Base-by-base conservation (phyloP, 768 basidiomycete genomes). In the Lactifluus rugatus region DNA sequence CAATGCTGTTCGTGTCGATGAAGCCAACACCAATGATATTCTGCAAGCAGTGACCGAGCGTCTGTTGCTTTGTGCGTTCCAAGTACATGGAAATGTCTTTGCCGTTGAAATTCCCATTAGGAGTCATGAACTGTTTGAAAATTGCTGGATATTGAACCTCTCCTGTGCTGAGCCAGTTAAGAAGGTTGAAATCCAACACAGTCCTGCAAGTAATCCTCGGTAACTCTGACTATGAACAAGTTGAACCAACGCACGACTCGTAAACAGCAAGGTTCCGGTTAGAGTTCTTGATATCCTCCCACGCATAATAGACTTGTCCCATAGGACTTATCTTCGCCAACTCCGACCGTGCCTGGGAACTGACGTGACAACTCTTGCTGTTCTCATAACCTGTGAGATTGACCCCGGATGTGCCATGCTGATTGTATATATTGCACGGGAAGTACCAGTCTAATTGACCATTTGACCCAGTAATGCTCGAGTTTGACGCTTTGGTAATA, bases 281-380 rank as follows among this genome's bases (percentile, higher is more conserved):
- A 3, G 78, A 37, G 63, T 84, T 81, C 57, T 73, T 71, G 46
- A 99, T 77, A 69, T 95, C 87, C 54, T 86, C 80, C 96, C 96
- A 98, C 1, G 84, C 87, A 68, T 89, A 96, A 71, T 90, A 98
- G 39, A 98, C 91, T 70, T 95, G 86, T 2, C 95, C 95, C 52
- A 81, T 77, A 5, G 83, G 75, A 5, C 62, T 62, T 63, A 86
- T 67, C 11, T 68, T 67, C n/a, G 72, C 65, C 13, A 96, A 75
- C 48, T 75, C 67, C 3, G 69, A 69, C 58, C 84, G 76, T 0
- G 89, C 81, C 52, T 68, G 73, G 2, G 75, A 62, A 23, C 78
- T 73, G 16, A 79, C 73, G 70, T 99, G 96, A 63, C 96, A 99
- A 56, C 79, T 84, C 17, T 80, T 83, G 32, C 72, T 70, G 7